Conservation (phyloP, 176 grass and related monocot genomes). For the Rhynchospora pubera region DNA sequence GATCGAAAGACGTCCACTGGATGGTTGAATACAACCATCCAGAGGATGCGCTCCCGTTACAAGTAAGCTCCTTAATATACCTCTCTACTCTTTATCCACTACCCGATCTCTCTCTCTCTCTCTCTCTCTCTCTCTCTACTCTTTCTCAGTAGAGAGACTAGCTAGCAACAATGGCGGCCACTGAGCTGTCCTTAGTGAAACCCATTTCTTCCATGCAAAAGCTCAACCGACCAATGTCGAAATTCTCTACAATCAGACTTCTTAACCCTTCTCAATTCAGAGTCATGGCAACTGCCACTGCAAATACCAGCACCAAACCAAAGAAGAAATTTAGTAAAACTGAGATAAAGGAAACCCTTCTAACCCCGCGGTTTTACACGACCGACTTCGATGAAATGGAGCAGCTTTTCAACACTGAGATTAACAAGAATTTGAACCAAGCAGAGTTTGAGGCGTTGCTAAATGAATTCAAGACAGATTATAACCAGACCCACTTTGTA, state of each 20-base stretch:
- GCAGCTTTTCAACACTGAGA: slow-evolving; percentile 84
- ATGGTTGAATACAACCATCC: too few species aligned
- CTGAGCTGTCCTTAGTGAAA: slow-evolving; percentile 74
- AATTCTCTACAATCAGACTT: slow-evolving; percentile 21
- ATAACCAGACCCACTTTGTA: slow-evolving; percentile 99
- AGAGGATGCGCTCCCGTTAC: too few species aligned
- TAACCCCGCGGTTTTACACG: slow-evolving; percentile 88
- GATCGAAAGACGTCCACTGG: too few species aligned
- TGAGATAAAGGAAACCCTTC: slow-evolving; percentile 76
- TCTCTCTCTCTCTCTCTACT: slow-evolving; percentile 16
- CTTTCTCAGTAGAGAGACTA: not conserved
- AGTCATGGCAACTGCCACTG: slow-evolving; percentile 26
- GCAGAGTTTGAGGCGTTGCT: slow-evolving; percentile 82
- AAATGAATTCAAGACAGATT: slow-evolving; percentile 98
- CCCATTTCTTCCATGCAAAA: slow-evolving; percentile 29
- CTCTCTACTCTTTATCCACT: slow-evolving; percentile 4
- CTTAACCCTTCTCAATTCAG: slow-evolving; percentile 19
- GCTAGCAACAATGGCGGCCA: slow-evolving; percentile 50
- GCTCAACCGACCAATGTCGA: slow-evolving; percentile 8
- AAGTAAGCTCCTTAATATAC: slow-evolving; percentile 37
- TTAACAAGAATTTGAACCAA: slow-evolving; percentile 94
- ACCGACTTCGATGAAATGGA: slow-evolving; percentile 99
- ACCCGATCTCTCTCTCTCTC: too few species aligned
- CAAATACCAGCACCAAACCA: slow-evolving; percentile 26
- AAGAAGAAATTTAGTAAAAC: slow-evolving; percentile 43